Base-by-base conservation (phyloP, 306 rosid genomes). In the Cucurbita moschata region DNA sequence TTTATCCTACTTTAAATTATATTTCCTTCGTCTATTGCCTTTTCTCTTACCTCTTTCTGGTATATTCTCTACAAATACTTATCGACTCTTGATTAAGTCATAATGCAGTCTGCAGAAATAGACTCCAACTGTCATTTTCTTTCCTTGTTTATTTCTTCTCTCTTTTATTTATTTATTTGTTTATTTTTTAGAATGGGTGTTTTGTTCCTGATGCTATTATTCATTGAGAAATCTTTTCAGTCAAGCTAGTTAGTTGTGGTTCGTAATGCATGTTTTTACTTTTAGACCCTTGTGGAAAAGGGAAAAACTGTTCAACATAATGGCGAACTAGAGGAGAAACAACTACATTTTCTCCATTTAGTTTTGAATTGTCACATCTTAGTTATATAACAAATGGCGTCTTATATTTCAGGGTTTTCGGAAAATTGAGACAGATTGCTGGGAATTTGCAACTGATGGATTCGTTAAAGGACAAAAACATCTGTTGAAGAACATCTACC, bases 371-470 rank as follows among this genome's bases (percentile, higher is more conserved):
- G 7, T 68, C 40, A 47, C 13, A 15, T 55, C 50, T 38, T 50
- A 6, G 5, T 47, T 74, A 46, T 74, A 46, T 44, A 58, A 37
- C 79, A 26, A 76, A 37, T 62, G 49, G 55, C 74, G 72, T 64
- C 77, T 51, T 72, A 68, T 60, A 21, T 85, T 75, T 37, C 86
- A 95, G 99, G 99, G 99, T n/a, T 94, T 94, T 76, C 80, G 96
- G 86, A 95, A 95, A 83, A 76, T 79, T 71, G 96, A 95, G 82
- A 61, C 92, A 10, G 97, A 95, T 79, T 73, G 81, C 81, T 95
- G 95, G 97, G 92, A 89, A 71, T 95, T 91, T 80, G 91, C 96
- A 40, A 89, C 80, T 67, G 92, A 95, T 10, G 86, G 89, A 60
- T 95, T 95, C 64, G 40, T 89, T 15, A 87, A 85, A 78, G 92